phyloP scores from a whole-genome alignment of 2,329 filamentous ascomycete species.

The Aspergillus pseudotamarii region DNA sequence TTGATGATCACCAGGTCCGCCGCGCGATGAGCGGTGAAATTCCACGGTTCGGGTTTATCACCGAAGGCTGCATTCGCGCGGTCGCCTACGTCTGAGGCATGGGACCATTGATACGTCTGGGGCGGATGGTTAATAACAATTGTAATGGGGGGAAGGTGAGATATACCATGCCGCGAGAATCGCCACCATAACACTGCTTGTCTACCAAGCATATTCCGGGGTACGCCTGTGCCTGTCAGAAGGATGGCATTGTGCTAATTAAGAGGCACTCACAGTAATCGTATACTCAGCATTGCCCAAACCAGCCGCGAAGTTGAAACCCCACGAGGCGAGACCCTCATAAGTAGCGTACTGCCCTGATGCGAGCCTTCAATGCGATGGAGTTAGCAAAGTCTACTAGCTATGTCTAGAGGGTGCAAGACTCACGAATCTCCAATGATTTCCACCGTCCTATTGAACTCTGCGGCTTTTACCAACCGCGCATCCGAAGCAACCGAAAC shows the following conservation, averaged over 20 bases:
- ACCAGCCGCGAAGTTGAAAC: constrained; percentile 58
- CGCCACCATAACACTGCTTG: constrained; percentile 56
- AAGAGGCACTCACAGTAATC: constrained; percentile 45
- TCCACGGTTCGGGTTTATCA: constrained; percentile 30
- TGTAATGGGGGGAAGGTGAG: neutral
- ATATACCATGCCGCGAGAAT: constrained; percentile 49
- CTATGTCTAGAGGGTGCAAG: constrained; percentile 27
- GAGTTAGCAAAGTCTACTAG: constrained; percentile 35
- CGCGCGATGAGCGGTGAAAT: constrained; percentile 25
- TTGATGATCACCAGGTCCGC: constrained; percentile 49
- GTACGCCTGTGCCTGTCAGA: constrained; percentile 38
- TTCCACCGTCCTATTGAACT: constrained; percentile 42
- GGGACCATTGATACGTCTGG: constrained; percentile 58
- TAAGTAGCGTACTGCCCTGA: constrained; percentile 60
- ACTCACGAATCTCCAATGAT: constrained; percentile 47
- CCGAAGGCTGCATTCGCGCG: constrained; percentile 48
- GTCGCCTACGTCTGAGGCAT: constrained; percentile 56
- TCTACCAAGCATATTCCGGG: constrained; percentile 61
- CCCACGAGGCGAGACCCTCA: constrained; percentile 60
- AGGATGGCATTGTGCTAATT: neutral
- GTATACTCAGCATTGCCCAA: constrained; percentile 61
- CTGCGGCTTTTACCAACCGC: constrained; percentile 47
- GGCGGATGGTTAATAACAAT: constrained; percentile 23
- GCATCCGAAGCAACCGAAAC: constrained; percentile 53
- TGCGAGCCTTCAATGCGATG: constrained; percentile 54